Percentiles rank a stretch among this genome's conserved stretches.
phyloP scores from a whole-genome alignment of 139 green algal genomes.

The Desmodesmus armatus region DNA sequence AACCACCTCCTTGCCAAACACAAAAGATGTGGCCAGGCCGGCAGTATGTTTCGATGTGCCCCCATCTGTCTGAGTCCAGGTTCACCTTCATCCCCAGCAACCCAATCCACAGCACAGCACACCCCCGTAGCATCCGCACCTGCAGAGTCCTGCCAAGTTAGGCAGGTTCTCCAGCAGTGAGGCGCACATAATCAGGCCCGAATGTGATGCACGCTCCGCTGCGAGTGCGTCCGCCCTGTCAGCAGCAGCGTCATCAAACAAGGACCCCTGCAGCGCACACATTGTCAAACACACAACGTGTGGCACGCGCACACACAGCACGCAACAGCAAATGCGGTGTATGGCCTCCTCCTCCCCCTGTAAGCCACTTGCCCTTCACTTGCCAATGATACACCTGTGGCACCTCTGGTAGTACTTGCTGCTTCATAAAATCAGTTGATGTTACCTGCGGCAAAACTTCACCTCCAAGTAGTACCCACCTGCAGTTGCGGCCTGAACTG shows the following conservation, averaged over 20 bases:
- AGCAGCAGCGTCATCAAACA: constrained; percentile 26
- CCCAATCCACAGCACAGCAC: background rate
- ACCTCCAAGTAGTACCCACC: constrained; percentile 17
- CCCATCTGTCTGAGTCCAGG: too few relatives aligned
- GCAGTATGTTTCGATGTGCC: background rate
- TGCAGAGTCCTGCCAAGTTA: constrained; percentile 86
- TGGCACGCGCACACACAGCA: background rate
- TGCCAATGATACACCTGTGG: too few relatives aligned
- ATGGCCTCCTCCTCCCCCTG: too few relatives aligned
- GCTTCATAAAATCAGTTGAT: background rate
- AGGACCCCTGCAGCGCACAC: constrained; percentile 6
- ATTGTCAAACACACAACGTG: too few relatives aligned
- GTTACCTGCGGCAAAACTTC: too few relatives aligned
- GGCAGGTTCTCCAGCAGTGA: constrained; percentile 85
- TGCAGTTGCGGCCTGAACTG: constrained; percentile 42
- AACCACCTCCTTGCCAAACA: too few relatives aligned
- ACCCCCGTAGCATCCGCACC: constrained; percentile 40
- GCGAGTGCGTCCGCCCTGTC: constrained; percentile 41
- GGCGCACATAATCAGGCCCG: constrained; percentile 85
- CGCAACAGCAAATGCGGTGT: too few relatives aligned
- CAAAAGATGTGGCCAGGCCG: too few relatives aligned
- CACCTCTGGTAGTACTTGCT: too few relatives aligned
- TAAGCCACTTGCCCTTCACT: too few relatives aligned
- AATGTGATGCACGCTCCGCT: constrained; percentile 17
- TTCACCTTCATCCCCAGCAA: background rate